These are phyloP conservation scores for Zygosaccharomyces rouxii DNA, from an alignment of 805 yeast species.

Conservation along the genomic window DNA sequence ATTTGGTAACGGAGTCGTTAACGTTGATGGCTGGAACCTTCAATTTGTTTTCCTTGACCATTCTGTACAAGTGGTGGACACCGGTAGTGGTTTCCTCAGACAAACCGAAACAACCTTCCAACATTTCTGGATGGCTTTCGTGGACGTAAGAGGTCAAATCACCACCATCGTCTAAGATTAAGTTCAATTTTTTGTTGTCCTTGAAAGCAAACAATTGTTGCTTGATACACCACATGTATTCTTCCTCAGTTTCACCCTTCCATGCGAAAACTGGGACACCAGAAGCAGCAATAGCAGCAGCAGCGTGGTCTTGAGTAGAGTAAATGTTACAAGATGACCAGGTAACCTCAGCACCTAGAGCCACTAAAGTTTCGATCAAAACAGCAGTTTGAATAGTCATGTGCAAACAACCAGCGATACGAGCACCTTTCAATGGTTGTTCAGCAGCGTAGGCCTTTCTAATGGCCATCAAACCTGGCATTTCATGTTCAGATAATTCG, in stretches of 20 bases:
- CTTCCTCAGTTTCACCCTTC: slow-evolving; percentile 99
- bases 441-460: slow-evolving; percentile 85
- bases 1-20: slow-evolving; percentile 97
- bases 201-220: slow-evolving; percentile 98
- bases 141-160: slow-evolving; percentile 95
- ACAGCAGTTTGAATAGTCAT: slow-evolving; percentile 99
- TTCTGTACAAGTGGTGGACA: slow-evolving; percentile 97
- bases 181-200: slow-evolving; percentile 90
- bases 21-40: slow-evolving; percentile 99
- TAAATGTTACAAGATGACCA: slow-evolving; percentile 99
- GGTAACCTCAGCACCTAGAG: slow-evolving; percentile 98
- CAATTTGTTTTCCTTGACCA: slow-evolving; percentile 80
- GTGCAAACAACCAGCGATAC: slow-evolving; percentile 98
- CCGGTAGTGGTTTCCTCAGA: slow-evolving; percentile 99
- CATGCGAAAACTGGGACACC: slow-evolving; percentile 99
- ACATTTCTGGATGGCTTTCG: slow-evolving; percentile 96
- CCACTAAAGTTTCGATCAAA: slow-evolving; percentile 92
- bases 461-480: slow-evolving; percentile 99
- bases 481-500: slow-evolving; percentile 97
- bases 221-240: slow-evolving; percentile 98
- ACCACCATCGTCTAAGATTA: slow-evolving; percentile 99
- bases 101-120: slow-evolving; percentile 89
- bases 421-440: slow-evolving; percentile 97
- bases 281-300: slow-evolving; percentile 98
- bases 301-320: slow-evolving; percentile 99